phyloP scores from a whole-genome alignment of 257 asterid species.

The Primulina huaijiensis region DNA sequence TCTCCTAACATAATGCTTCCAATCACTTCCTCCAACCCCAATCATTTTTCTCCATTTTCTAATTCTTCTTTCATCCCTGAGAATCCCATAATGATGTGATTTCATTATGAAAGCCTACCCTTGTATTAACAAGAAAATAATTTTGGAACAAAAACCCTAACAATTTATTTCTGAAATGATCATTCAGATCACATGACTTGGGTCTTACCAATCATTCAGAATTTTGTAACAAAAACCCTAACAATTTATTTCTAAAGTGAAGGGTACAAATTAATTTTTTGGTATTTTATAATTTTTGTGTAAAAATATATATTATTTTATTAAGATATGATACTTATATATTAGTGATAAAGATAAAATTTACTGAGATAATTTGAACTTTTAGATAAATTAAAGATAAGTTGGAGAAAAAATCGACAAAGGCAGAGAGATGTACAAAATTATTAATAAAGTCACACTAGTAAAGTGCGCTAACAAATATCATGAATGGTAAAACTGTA shows the following conservation, averaged over 20 bases:
- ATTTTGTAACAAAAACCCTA: background rate
- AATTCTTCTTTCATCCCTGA: constrained; percentile 86
- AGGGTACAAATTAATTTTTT: background rate
- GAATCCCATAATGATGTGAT: constrained; percentile 23
- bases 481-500: too few relatives aligned
- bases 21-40: constrained; percentile 98
- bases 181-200: background rate
- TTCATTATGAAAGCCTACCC: constrained; percentile 19
- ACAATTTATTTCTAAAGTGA: constrained; percentile 8
- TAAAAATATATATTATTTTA: too few relatives aligned
- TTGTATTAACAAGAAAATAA: background rate
- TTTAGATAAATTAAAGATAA: too few relatives aligned
- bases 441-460: too few relatives aligned
- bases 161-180: constrained; percentile 11
- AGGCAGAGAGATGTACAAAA: too few relatives aligned
- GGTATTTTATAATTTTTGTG: too few relatives aligned
- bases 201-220: too few relatives aligned
- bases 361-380: too few relatives aligned
- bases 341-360: too few relatives aligned
- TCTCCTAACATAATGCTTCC: constrained; percentile 94
- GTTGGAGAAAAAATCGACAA: too few relatives aligned
- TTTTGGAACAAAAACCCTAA: background rate
- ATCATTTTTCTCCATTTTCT: constrained; percentile 99
- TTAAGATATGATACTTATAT: too few relatives aligned
- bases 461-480: too few relatives aligned